phyloP scores from a whole-genome alignment of 2,329 filamentous ascomycete species.

The Bipolaris sorokiniana region DNA sequence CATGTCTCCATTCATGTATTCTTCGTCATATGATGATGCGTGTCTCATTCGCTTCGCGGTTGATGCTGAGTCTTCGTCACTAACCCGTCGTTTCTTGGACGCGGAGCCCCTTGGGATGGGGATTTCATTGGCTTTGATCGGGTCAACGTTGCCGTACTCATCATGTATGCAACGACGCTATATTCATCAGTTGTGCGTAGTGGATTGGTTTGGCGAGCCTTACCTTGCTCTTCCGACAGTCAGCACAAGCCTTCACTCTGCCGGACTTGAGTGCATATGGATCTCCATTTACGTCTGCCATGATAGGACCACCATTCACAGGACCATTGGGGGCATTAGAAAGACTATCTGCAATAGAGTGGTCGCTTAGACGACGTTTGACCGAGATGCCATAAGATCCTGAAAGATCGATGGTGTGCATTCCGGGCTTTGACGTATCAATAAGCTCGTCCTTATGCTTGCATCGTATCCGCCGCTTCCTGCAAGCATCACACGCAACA shows the following conservation, averaged over 20 bases:
- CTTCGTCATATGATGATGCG: constrained; percentile 34
- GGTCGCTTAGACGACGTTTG: constrained; percentile 43
- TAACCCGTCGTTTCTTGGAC: constrained; percentile 60
- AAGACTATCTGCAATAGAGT: constrained; percentile 30
- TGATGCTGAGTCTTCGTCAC: constrained; percentile 36
- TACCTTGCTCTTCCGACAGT: constrained; percentile 72
- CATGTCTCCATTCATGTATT: constrained; percentile 30
- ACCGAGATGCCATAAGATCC: constrained; percentile 43
- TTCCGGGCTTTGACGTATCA: constrained; percentile 39
- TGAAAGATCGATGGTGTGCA: constrained; percentile 42
- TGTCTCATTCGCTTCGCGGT: constrained; percentile 37
- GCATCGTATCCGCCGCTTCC: constrained; percentile 66
- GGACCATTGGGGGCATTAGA: constrained; percentile 24
- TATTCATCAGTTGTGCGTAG: constrained; percentile 25
- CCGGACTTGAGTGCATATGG: constrained; percentile 60
- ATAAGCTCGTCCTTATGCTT: constrained; percentile 65
- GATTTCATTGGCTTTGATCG: constrained; percentile 66
- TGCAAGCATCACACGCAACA: constrained; percentile 67
- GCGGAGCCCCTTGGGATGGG: constrained; percentile 64
- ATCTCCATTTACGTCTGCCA: constrained; percentile 45
- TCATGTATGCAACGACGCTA: constrained; percentile 72
- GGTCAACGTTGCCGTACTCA: constrained; percentile 68
- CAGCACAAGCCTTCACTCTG: constrained; percentile 68
- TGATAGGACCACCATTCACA: constrained; percentile 40
- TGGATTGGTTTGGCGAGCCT: constrained; percentile 29